phyloP scores from a whole-genome alignment of 1,139 yeast species.

The Kluyveromyces marxianus region DNA sequence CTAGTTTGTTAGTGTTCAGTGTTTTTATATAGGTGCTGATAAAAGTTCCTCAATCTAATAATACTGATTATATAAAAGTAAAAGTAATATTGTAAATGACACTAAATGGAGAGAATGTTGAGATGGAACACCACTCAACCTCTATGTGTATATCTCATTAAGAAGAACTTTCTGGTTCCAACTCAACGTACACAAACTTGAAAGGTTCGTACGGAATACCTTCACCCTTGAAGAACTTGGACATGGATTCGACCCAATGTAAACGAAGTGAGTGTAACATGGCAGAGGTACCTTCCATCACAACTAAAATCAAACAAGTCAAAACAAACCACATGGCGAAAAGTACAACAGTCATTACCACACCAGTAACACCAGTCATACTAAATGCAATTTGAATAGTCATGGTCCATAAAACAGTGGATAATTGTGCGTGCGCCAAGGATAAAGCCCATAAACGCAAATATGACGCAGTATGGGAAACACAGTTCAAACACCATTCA shows the following conservation, averaged over 20 bases:
- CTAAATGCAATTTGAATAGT: slow-evolving; percentile 82
- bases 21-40: too few relatives aligned
- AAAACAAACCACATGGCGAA: slow-evolving; percentile 94
- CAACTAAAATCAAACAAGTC: slow-evolving; percentile 83
- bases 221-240: slow-evolving; percentile 94
- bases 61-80: too few relatives aligned
- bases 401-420: slow-evolving; percentile 94
- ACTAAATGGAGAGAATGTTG: too few relatives aligned
- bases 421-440: slow-evolving; percentile 92
- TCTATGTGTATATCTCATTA: background rate
- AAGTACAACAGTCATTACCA: slow-evolving; percentile 61
- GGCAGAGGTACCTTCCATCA: slow-evolving; percentile 98
- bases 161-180: background rate
- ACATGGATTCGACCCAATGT: slow-evolving; percentile 99
- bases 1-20: too few relatives aligned
- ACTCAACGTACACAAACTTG: slow-evolving; percentile 34
- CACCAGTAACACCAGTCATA: slow-evolving; percentile 60
- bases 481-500: slow-evolving; percentile 95
- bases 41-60: too few relatives aligned
- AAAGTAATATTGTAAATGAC: too few relatives aligned
- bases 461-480: slow-evolving; percentile 96
- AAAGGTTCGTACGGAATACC: slow-evolving; percentile 87
- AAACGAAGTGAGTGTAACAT: slow-evolving; percentile 94
- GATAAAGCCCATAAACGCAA: slow-evolving; percentile 96
- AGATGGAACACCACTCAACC: too few relatives aligned